These are phyloP conservation scores for Lipomyces mesembrius DNA, from an alignment of 805 yeast genomes.

Conservation along the genomic window DNA sequence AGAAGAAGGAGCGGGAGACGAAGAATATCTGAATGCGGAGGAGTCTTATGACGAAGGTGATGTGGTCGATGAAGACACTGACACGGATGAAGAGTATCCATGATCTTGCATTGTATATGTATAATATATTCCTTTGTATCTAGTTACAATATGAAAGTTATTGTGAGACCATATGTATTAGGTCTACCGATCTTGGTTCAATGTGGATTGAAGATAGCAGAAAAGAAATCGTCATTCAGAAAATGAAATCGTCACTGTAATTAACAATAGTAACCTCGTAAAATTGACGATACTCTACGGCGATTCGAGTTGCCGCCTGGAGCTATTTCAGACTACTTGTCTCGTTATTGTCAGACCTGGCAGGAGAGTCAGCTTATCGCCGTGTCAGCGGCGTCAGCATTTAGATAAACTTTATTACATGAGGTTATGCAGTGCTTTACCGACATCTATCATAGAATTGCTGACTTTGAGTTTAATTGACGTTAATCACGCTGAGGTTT, in stretches of 20 bases:
- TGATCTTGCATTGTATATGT: background rate
- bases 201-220: no score
- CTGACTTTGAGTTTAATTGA: background rate
- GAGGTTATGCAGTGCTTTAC: background rate
- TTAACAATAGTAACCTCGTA: no score
- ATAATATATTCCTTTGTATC: background rate
- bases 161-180: background rate
- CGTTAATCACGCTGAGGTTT: no score
- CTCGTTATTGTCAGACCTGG: no score
- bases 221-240: no score
- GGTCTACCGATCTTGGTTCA: no score
- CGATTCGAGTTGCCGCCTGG: no score
- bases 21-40: constrained; percentile 12
- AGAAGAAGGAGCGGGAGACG: constrained; percentile 6
- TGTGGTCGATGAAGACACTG: constrained; percentile 6
- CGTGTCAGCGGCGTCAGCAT: background rate
- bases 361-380: no score
- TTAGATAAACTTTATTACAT: background rate
- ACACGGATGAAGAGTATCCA: background rate
- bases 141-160: background rate
- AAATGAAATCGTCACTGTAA: no score
- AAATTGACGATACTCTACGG: no score
- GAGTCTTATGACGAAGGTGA: constrained; percentile 10
- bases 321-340: no score
- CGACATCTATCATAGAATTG: no score